Conservation (phyloP, 2,329 filamentous ascomycete genomes). For the Mycosphaerella arachidis region DNA sequence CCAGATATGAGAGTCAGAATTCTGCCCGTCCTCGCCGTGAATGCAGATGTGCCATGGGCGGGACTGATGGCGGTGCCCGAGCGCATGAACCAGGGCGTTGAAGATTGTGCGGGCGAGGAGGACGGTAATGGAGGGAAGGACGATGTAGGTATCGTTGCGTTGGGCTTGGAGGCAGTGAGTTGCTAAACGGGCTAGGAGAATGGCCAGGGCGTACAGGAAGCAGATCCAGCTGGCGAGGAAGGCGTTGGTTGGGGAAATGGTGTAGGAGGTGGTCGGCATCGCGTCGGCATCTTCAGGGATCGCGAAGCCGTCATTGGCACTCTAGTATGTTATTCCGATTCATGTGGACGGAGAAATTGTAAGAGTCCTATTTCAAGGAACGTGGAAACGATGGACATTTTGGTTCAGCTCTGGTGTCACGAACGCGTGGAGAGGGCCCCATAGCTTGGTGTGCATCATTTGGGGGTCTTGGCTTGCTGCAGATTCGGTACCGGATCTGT, state of each 20-base stretch:
- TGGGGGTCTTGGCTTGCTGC: too few species aligned
- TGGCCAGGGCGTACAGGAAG: conserved; percentile 9
- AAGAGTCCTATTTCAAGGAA: too few species aligned
- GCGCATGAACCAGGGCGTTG: conserved; percentile 6
- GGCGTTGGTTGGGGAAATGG: conserved; percentile 6
- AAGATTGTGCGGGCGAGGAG: conserved; percentile 7
- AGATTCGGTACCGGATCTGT: too few species aligned
- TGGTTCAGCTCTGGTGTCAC: too few species aligned
- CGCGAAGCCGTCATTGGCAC: too few species aligned
- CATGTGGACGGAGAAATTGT: too few species aligned
- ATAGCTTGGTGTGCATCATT: too few species aligned
- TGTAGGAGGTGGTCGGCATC: background rate
- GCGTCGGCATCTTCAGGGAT: too few species aligned
- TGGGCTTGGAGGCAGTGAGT: background rate
- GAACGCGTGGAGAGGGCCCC: too few species aligned
- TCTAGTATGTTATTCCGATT: too few species aligned
- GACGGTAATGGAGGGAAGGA: conserved; percentile 5
- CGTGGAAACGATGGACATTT: too few species aligned
- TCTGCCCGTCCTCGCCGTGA: conserved; percentile 6
- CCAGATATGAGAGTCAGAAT: conserved; percentile 14
- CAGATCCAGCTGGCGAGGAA: conserved; percentile 16
- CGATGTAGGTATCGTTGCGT: background rate
- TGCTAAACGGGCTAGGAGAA: conserved; percentile 8
- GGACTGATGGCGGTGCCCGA: background rate
- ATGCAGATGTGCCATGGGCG: background rate